These are phyloP conservation scores for Fusarium duplospermum DNA, from an alignment of 2,329 filamentous ascomycete genomes.

Conservation along the genomic window DNA sequence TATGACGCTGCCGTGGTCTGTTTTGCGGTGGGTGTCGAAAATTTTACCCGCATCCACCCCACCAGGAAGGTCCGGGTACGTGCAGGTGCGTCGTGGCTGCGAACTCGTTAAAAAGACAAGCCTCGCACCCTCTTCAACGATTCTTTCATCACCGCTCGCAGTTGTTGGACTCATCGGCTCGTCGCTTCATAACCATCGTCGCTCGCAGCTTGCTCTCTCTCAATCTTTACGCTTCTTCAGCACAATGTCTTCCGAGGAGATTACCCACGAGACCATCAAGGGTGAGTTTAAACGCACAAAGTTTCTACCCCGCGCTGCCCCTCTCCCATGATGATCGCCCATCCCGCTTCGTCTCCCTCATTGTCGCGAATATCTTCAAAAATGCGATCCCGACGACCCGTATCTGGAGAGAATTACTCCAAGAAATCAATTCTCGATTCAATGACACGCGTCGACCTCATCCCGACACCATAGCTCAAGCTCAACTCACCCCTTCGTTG, in stretches of 20 bases:
- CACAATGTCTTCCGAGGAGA: constrained; percentile 71
- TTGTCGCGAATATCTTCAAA: not conserved
- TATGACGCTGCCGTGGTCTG: constrained; percentile 35
- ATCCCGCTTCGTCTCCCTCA: not conserved
- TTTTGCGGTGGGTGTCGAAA: constrained; percentile 41
- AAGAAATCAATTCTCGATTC: not conserved
- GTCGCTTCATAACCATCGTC: constrained; percentile 27
- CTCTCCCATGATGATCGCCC: constrained; percentile 42
- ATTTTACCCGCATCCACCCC: constrained; percentile 42
- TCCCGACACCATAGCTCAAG: not conserved
- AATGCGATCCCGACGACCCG: not conserved
- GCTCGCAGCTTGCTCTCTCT: constrained; percentile 5
- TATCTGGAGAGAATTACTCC: not conserved
- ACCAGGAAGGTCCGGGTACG: constrained; percentile 22
- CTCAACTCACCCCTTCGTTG: not conserved
- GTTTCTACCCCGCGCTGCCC: constrained; percentile 40
- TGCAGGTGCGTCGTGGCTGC: constrained; percentile 13
- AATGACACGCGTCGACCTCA: not conserved
- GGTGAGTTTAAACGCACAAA: constrained; percentile 58
- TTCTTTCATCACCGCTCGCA: constrained; percentile 16
- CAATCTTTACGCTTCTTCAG: constrained; percentile 16
- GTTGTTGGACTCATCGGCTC: constrained; percentile 19
- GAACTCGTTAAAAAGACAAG: constrained; percentile 36
- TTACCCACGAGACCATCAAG: constrained; percentile 82
- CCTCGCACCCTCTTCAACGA: constrained; percentile 34